Conservation (phyloP, 2,329 filamentous ascomycete species). For the Neofusicoccum parvum region DNA sequence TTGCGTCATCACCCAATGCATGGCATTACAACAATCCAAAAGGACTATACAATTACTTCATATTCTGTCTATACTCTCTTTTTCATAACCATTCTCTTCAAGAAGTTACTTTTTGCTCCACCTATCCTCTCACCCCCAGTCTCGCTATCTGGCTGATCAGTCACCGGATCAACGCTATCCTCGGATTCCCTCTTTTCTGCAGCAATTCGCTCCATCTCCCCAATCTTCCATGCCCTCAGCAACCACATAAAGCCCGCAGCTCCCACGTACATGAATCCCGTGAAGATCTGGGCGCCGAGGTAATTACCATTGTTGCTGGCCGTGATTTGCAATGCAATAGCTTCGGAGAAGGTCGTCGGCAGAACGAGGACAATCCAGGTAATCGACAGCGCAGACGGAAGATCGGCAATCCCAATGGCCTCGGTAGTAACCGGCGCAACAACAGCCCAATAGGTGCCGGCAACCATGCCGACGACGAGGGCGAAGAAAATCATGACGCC, state of each 20-base stretch:
- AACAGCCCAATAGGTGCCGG: conserved; percentile 67
- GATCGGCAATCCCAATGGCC: conserved; percentile 68
- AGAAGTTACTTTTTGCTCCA: neutral
- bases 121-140: neutral
- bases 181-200: conserved; percentile 32
- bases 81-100: conserved; percentile 13
- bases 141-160: neutral
- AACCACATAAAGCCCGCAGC: conserved; percentile 57
- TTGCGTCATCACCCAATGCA: neutral
- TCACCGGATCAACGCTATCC: conserved; percentile 29
- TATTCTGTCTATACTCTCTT: neutral
- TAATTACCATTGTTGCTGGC: conserved; percentile 53
- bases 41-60: neutral
- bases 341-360: conserved; percentile 66
- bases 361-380: conserved; percentile 72
- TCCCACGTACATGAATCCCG: conserved; percentile 63
- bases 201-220: conserved; percentile 50
- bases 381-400: conserved; percentile 70
- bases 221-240: conserved; percentile 64
- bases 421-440: conserved; percentile 72
- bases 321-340: conserved; percentile 59
- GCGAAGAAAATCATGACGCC: conserved; percentile 72
- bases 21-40: neutral
- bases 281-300: conserved; percentile 61
- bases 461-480: conserved; percentile 66